Evolutionary conservation across 768 basidiomycete species (phyloP).

Genomic region (Tephrocybe sp.): DNA sequence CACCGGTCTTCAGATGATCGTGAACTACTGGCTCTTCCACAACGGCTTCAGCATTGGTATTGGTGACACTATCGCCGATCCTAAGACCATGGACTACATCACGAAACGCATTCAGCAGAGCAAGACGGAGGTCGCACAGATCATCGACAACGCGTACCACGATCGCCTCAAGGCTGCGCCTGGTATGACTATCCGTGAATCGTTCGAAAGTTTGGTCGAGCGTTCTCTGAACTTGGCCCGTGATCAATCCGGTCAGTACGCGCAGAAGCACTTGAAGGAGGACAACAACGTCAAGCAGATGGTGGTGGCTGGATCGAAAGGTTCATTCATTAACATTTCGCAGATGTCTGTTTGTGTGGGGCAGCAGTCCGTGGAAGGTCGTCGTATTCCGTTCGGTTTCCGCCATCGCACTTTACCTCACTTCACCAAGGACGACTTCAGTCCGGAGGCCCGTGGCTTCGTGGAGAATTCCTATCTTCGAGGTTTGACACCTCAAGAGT

Average conservation of each 20-base stretch:
- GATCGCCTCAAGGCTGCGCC: constrained; percentile 88
- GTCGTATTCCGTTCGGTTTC: constrained; percentile 98
- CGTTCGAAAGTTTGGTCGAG: constrained; percentile 92
- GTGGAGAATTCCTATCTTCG: constrained; percentile 98
- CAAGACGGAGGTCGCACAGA: constrained; percentile 73
- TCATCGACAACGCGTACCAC: constrained; percentile 81
- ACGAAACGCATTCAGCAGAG: constrained; percentile 77
- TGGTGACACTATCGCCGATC: constrained; percentile 95
- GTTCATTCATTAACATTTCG: constrained; percentile 99
- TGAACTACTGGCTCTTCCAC: constrained; percentile 99
- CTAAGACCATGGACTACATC: constrained; percentile 83
- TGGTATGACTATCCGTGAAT: constrained; percentile 99
- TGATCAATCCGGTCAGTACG: constrained; percentile 92
- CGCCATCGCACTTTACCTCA: constrained; percentile 94
- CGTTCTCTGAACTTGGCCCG: constrained; percentile 91
- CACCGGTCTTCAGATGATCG: constrained; percentile 90
- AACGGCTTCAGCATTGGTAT: constrained; percentile 99
- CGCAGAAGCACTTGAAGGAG: constrained; percentile 96
- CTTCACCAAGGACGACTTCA: constrained; percentile 98
- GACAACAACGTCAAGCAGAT: constrained; percentile 99
- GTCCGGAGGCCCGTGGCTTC: constrained; percentile 95
- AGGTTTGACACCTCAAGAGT: constrained; percentile 95
- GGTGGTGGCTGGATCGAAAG: constrained; percentile 98
- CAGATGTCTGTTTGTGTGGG: constrained; percentile 99
- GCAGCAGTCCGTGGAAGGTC: constrained; percentile 97